Evolutionary conservation across 129 eudicot species (phyloP).

Genomic region (Tanacetum coccineum): DNA sequence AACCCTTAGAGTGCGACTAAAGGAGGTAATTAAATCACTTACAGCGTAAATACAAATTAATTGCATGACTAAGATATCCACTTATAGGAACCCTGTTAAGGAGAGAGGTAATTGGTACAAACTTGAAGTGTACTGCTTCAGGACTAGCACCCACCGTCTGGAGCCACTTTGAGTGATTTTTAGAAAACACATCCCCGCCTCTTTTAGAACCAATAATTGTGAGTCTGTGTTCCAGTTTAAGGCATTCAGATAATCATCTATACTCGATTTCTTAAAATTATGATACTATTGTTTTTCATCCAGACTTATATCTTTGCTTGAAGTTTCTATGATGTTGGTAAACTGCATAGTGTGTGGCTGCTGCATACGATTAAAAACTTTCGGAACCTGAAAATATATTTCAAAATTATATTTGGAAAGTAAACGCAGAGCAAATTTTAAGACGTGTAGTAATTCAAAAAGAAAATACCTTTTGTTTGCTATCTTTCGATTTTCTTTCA

Average conservation of each 20-base stretch:
- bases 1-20: no score
- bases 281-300: no score
- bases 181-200: constrained; percentile 29
- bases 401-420: no score
- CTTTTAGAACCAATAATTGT: no score
- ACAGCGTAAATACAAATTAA: constrained; percentile 28
- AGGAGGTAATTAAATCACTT: constrained; percentile 12
- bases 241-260: neutral
- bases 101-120: no score
- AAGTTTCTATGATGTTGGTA: constrained; percentile 24
- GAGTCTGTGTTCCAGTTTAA: constrained; percentile 20
- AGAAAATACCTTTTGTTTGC: constrained; percentile 51
- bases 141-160: constrained; percentile 25
- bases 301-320: constrained; percentile 20
- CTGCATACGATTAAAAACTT: constrained; percentile 26
- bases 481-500: constrained; percentile 63
- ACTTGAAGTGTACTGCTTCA: constrained; percentile 23
- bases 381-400: constrained; percentile 19
- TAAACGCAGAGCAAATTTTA: no score
- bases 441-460: constrained; percentile 1
- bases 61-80: no score
- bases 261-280: neutral
- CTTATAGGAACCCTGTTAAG: no score
- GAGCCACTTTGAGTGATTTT: constrained; percentile 26
- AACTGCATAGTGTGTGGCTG: constrained; percentile 31